phyloP scores from a whole-genome alignment of 208 protist species.

The Wallacemonas sp. region DNA sequence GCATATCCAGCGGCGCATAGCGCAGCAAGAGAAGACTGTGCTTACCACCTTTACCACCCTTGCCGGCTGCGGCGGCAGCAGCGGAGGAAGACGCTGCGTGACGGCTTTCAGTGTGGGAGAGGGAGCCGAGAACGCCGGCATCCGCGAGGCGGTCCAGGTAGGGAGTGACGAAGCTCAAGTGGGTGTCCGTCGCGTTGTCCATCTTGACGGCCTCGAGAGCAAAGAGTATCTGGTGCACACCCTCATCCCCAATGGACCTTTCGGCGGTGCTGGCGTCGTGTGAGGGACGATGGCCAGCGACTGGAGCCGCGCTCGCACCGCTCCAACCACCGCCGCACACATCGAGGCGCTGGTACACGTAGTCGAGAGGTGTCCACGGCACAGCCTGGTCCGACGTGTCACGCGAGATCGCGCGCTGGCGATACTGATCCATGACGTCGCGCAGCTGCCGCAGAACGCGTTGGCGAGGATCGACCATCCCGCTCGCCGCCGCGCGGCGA shows the following conservation, averaged over 20 bases:
- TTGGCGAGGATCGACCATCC: constrained; percentile 1
- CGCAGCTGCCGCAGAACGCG: constrained; percentile 4
- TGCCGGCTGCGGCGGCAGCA: not conserved
- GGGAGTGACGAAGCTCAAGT: constrained; percentile 1
- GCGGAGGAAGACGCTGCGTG: not conserved
- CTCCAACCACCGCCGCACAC: no score
- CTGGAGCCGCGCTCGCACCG: no score
- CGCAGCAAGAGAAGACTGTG: not conserved
- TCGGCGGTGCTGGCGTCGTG: no score
- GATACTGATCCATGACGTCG: constrained; percentile 9
- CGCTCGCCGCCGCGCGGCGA: not conserved
- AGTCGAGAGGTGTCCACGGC: constrained; percentile 6
- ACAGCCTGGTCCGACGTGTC: not conserved
- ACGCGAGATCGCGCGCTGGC: not conserved
- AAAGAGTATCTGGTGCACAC: constrained; percentile 4
- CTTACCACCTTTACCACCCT: not conserved
- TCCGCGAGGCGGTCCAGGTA: constrained; percentile 3
- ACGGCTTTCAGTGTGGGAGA: not conserved
- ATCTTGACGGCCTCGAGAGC: not conserved
- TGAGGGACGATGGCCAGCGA: no score
- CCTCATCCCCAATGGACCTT: not conserved
- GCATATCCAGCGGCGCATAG: constrained; percentile 27
- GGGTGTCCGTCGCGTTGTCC: not conserved
- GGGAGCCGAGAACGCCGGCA: not conserved
- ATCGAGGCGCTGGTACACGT: not conserved